Percentiles rank a stretch among this genome's conserved stretches.
Conservation (phyloP, 805 yeast species). For the Yarrowia divulgata region DNA sequence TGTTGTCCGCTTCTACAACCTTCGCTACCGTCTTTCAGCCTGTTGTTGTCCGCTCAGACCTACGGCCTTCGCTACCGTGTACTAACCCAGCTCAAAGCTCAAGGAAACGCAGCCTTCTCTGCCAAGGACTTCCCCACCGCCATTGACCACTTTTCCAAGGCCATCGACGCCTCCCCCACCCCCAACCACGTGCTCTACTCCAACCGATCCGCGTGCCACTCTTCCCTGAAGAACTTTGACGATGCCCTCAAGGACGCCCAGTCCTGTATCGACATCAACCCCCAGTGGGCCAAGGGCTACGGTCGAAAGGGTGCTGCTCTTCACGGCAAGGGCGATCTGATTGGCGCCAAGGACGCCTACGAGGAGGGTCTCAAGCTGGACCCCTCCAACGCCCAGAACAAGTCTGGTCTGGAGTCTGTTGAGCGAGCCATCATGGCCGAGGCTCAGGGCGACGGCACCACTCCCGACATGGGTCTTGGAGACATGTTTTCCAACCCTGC, state of each 20-base stretch:
- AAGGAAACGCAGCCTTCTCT: slow-evolving; percentile 92
- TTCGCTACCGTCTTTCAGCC: too few relatives aligned
- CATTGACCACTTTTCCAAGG: slow-evolving; percentile 79
- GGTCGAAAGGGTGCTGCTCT: slow-evolving; percentile 93
- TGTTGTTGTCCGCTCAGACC: slow-evolving; percentile 1
- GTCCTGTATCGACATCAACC: slow-evolving; percentile 79
- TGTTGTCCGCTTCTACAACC: too few relatives aligned
- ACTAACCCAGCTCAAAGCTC: slow-evolving; percentile 64
- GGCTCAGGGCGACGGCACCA: slow-evolving; percentile 53
- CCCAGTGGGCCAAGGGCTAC: slow-evolving; percentile 94
- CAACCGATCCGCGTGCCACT: slow-evolving; percentile 90
- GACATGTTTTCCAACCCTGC: slow-evolving; percentile 82
- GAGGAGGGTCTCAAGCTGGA: slow-evolving; percentile 83
- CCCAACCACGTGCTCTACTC: slow-evolving; percentile 95
- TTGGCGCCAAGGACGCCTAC: slow-evolving; percentile 75
- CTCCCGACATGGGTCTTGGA: slow-evolving; percentile 78
- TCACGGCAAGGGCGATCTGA: slow-evolving; percentile 81
- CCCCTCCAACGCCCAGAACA: slow-evolving; percentile 82
- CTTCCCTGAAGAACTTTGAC: slow-evolving; percentile 75
- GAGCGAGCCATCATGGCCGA: slow-evolving; percentile 63
- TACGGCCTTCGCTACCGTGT: slow-evolving; percentile 3
- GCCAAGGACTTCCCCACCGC: slow-evolving; percentile 86
- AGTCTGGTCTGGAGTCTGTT: slow-evolving; percentile 77
- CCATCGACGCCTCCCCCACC: slow-evolving; percentile 77
- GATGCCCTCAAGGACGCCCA: slow-evolving; percentile 86